Percentiles rank a stretch among this genome's conserved stretches.
These are phyloP conservation scores for Calonectria leucothoes DNA, from an alignment of 2,329 filamentous ascomycete genomes.

Conservation along the genomic window DNA sequence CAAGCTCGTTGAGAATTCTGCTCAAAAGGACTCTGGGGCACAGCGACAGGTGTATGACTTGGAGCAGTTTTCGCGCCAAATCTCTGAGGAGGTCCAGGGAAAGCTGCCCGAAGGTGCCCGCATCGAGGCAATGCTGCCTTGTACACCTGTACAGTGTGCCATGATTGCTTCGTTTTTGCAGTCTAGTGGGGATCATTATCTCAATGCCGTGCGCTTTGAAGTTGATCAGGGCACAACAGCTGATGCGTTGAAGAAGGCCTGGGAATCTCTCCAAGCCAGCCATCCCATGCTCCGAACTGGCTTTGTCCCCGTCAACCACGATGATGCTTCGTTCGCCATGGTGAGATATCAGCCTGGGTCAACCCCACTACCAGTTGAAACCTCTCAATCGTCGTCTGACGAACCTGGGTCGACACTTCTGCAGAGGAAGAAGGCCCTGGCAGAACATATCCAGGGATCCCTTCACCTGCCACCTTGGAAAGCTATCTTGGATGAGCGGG, in stretches of 20 bases:
- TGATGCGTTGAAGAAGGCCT: constrained; percentile 64
- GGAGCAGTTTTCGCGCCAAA: constrained; percentile 48
- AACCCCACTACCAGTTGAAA: constrained; percentile 25
- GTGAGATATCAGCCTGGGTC: constrained; percentile 62
- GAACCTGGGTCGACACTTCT: constrained; percentile 43
- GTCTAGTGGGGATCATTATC: constrained; percentile 76
- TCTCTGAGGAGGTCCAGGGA: constrained; percentile 44
- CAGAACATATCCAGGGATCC: constrained; percentile 49
- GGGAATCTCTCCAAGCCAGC: constrained; percentile 62
- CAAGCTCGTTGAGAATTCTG: constrained; percentile 34
- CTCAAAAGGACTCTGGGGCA: background rate
- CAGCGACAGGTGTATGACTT: constrained; percentile 53
- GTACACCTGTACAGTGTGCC: constrained; percentile 82
- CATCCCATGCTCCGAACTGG: constrained; percentile 83
- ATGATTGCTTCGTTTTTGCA: constrained; percentile 82
- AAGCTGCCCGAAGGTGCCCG: constrained; percentile 34
- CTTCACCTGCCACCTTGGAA: constrained; percentile 73
- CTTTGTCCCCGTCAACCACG: constrained; percentile 72
- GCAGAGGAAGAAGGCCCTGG: constrained; percentile 51
- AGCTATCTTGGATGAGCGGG: constrained; percentile 58
- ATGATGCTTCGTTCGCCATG: constrained; percentile 78
- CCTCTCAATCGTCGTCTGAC: background rate
- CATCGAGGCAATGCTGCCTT: constrained; percentile 75
- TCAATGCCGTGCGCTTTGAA: constrained; percentile 75
- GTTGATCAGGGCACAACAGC: constrained; percentile 55